A percentile compares a stretch with the other conserved stretches of the same genome.
Evolutionary conservation across 495 filamentous ascomycete species (phyloP).

Genomic region (Penicillium ucsense): DNA sequence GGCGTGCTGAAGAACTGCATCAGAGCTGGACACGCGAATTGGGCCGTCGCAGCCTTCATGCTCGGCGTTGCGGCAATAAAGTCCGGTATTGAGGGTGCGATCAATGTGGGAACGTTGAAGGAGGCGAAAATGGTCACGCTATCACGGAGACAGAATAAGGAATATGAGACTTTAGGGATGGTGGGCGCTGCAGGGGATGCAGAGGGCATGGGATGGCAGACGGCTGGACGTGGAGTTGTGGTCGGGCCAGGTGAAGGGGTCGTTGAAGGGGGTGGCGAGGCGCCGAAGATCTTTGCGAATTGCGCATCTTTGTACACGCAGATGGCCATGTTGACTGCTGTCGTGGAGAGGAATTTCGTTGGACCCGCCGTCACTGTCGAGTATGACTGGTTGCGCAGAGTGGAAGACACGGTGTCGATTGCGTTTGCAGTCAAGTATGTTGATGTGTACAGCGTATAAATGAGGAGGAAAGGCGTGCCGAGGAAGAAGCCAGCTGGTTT

Average conservation of each 20-base stretch:
- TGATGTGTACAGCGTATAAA: slow-evolving; percentile 80
- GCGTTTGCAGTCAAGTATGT: slow-evolving; percentile 88
- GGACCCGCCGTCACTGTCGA: slow-evolving; percentile 59
- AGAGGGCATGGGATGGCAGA: slow-evolving; percentile 36
- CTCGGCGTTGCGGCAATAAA: slow-evolving; percentile 40
- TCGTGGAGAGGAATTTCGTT: slow-evolving; percentile 75
- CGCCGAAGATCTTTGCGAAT: slow-evolving; percentile 76
- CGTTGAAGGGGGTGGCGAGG: slow-evolving; percentile 11
- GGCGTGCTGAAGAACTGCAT: slow-evolving; percentile 80
- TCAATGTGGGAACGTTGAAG: slow-evolving; percentile 78
- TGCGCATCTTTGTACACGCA: slow-evolving; percentile 89
- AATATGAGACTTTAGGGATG: slow-evolving; percentile 49
- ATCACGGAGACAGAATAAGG: slow-evolving; percentile 75
- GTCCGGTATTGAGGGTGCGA: slow-evolving; percentile 45
- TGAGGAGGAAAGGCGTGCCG: slow-evolving; percentile 74
- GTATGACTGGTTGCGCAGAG: slow-evolving; percentile 44
- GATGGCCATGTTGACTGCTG: slow-evolving; percentile 75
- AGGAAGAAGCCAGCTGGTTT: slow-evolving; percentile 64
- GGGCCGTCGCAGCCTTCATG: slow-evolving; percentile 54
- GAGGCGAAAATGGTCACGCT: slow-evolving; percentile 87
- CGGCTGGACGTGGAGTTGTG: slow-evolving; percentile 43
- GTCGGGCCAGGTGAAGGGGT: neutral
- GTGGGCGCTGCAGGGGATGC: slow-evolving; percentile 15
- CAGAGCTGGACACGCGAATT: slow-evolving; percentile 70
- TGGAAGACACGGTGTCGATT: slow-evolving; percentile 73